Base-by-base conservation (phyloP, 2,329 filamentous ascomycete species). In the Venturia asperata region DNA sequence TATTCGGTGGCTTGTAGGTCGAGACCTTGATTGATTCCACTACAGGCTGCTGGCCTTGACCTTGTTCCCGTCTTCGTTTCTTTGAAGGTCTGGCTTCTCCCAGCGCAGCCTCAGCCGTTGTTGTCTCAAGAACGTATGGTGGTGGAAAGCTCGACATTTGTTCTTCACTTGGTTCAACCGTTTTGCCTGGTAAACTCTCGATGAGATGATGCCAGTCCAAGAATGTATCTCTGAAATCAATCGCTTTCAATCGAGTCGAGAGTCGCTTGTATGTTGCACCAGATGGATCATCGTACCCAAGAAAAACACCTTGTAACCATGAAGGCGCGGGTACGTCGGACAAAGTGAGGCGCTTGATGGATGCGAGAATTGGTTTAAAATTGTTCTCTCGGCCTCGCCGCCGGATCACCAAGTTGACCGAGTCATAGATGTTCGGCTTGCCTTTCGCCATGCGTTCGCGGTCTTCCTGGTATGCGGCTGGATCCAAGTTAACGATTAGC, bases 271-370 rank as follows among this genome's bases (percentile, higher is more conserved):
- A 96, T 27, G 86, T 89, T 42, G 94, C 94, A 66, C 90, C 88
- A 39, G 91, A 85, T 66, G 94, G 93, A 75, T 99, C 92, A 60
- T 94, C 94, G 74, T 96, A 97, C 3, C 94, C 94, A n/a, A 99
- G 80, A 75, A 97, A 99, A 11, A 97, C 93, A 70, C 97, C 94
- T 71, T 96, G 91, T 55, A 99, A 81, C 94, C 94, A 99, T 1
- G 87, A 85, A 17, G 94, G 92, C 64, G 97, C 82, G 7, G 90
- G 89, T 24, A 93, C 87, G 70, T 96, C 90, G 0, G 92, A 92
- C 42, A 96, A 81, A 1, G 91, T 89, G 39, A 99, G 83, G 68
- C 86, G 90, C 72, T 89, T 90, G 72, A 99, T 95, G 0, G 92
- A 96, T 71, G 97, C 90, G 43, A 99, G 81, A 11, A 99, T 87